These are phyloP conservation scores for Turnera subulata DNA, from an alignment of 345 rosid genomes.

Conservation along the genomic window DNA sequence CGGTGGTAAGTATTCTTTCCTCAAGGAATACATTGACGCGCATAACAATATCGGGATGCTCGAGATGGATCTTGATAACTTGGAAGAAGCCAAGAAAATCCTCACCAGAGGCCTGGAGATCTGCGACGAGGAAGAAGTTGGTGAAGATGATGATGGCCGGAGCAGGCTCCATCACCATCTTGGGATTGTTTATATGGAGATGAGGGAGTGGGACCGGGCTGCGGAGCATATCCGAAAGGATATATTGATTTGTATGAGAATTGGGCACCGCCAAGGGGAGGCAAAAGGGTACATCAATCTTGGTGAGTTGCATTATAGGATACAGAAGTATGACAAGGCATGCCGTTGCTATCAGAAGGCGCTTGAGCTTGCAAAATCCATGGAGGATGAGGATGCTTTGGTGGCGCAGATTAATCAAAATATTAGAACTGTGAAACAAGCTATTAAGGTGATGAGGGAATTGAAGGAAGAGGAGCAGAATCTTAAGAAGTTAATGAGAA, in stretches of 20 bases:
- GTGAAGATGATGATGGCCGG: constrained; percentile 62
- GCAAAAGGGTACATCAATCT: constrained; percentile 96
- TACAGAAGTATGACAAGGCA: constrained; percentile 75
- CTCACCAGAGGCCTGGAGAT: constrained; percentile 66
- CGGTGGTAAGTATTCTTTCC: constrained; percentile 47
- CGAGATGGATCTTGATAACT: constrained; percentile 79
- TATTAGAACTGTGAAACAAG: constrained; percentile 57
- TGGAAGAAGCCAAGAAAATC: constrained; percentile 51
- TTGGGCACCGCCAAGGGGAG: constrained; percentile 77
- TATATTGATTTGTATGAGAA: constrained; percentile 66
- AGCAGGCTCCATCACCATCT: constrained; percentile 94
- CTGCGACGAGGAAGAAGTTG: constrained; percentile 87
- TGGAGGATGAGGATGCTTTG: constrained; percentile 89
- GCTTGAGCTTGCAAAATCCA: constrained; percentile 65
- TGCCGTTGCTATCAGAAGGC: constrained; percentile 72
- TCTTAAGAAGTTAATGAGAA: constrained; percentile 71
- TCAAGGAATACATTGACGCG: constrained; percentile 85
- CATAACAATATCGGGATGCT: constrained; percentile 93
- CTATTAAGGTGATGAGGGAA: constrained; percentile 62
- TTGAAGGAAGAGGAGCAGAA: constrained; percentile 74
- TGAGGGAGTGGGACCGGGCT: constrained; percentile 77
- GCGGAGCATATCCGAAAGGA: constrained; percentile 71
- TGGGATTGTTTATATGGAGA: constrained; percentile 62
- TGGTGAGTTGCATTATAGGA: constrained; percentile 72
- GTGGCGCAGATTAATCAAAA: constrained; percentile 56